phyloP scores from a whole-genome alignment of 1,139 yeast genomes.

The Yamadazyma aaseri region DNA sequence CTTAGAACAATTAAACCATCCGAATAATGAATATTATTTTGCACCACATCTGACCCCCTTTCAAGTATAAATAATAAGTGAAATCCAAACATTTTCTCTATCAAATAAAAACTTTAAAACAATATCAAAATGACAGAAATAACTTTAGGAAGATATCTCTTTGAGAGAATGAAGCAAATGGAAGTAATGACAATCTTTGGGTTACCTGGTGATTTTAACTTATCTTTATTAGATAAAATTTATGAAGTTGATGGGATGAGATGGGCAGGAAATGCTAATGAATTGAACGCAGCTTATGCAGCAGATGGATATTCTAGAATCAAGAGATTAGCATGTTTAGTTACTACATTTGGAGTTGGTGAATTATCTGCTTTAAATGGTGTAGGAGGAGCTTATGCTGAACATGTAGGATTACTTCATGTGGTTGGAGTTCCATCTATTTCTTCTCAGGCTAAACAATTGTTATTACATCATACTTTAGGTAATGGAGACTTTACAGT shows the following conservation, averaged over 20 bases:
- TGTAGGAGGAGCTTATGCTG: constrained; percentile 43
- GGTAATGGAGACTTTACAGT: constrained; percentile 48
- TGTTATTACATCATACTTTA: constrained; percentile 44
- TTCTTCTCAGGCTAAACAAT: constrained; percentile 37
- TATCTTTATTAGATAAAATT: constrained; percentile 35
- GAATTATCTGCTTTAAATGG: constrained; percentile 42
- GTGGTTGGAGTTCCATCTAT: constrained; percentile 43
- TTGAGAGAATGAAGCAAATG: constrained; percentile 44
- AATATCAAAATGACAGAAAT: constrained; percentile 32
- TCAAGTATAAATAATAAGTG: too few relatives aligned
- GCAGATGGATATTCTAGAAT: constrained; percentile 44
- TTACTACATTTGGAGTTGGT: constrained; percentile 45
- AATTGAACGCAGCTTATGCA: constrained; percentile 44
- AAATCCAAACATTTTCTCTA: too few relatives aligned
- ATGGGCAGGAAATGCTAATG: constrained; percentile 47
- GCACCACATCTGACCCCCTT: constrained; percentile 1
- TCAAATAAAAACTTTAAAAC: too few relatives aligned
- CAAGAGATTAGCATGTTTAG: constrained; percentile 36
- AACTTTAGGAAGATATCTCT: constrained; percentile 42
- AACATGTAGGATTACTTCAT: constrained; percentile 41
- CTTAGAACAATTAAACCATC: background rate
- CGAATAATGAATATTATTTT: background rate
- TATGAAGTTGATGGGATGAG: constrained; percentile 37
- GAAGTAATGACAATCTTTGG: constrained; percentile 42
- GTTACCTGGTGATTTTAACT: constrained; percentile 43